Base-by-base conservation (phyloP, 139 green algal species). In the Astrephomene gubernaculifera region DNA sequence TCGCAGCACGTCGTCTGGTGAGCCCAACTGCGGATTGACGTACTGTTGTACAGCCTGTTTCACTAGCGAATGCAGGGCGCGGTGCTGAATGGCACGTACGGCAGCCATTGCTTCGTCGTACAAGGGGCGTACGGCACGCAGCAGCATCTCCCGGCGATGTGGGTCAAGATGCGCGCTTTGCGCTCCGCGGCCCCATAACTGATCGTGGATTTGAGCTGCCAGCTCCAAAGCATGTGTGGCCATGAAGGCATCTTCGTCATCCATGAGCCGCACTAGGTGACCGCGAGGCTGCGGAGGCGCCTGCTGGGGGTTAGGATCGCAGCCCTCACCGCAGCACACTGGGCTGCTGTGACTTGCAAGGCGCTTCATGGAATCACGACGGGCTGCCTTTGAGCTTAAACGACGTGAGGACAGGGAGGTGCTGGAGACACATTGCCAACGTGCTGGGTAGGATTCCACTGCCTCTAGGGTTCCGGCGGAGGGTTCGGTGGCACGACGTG, bases 1-100 rank as follows among this genome's bases (percentile, higher is more conserved):
- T 3, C 14, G 24, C 39, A 83, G 39, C 14, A 60, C 41, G 29
- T 83, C 76, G 2, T 72, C 60, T 6, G 63, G 22, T 5, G 60
- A n/a, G 29, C 76, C 76, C 39, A 14, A 41, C 25, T 19, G 4
- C 27, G 76, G 60, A 31, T 72, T 72, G 27, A 83, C 57, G 60
- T 73, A 83, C 4, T 60, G 39, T 41, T 41, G 39, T 29, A 83
- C 76, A 5, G 76, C 76, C 43, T 83, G 57, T 41, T 83, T 57
- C 14, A 83, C 76, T 2, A 72, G 60, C 17, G 60, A 36, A 9
- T 69, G 39, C 29, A 83, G 76, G 21, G 57, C 39, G 39, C 57
- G 76, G 60, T 83, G 76, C 9, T 54, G 39, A 0, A 83, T 54
- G 17, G 35, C 19, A 14, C 60, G 39, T 3, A 41, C 60, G 22